Percentiles rank a stretch among this genome's conserved stretches.
Evolutionary conservation across 2,329 filamentous ascomycete genomes (phyloP).

Genomic region (Whalleya microplaca): DNA sequence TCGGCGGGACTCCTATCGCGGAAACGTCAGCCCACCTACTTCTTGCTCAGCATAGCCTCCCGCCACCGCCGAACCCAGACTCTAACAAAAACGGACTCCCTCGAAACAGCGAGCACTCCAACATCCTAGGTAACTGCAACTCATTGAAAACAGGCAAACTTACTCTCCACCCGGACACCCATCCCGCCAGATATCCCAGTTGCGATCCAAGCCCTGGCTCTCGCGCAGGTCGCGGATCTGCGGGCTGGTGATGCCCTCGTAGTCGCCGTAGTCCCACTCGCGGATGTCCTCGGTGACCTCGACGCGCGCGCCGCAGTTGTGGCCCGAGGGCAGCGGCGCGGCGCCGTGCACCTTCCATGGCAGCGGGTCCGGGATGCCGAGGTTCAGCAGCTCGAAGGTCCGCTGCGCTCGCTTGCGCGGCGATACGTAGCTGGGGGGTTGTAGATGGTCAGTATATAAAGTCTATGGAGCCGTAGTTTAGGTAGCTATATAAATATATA

Average conservation of each 20-base stretch:
- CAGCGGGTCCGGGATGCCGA: constrained; percentile 69
- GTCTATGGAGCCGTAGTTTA: background rate
- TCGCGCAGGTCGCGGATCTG: constrained; percentile 66
- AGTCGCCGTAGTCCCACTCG: constrained; percentile 88
- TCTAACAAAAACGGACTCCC: background rate
- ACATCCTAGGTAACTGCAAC: background rate
- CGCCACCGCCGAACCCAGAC: background rate
- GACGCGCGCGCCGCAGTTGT: constrained; percentile 62
- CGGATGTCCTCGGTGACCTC: constrained; percentile 73
- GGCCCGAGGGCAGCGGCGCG: constrained; percentile 37
- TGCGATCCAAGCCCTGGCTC: constrained; percentile 58
- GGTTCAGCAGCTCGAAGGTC: constrained; percentile 85
- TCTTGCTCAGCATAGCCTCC: background rate
- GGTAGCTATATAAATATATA: background rate
- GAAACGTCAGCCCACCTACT: background rate
- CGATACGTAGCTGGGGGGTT: constrained; percentile 70
- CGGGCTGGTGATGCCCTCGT: constrained; percentile 77
- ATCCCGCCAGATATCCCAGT: constrained; percentile 89
- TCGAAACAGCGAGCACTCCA: background rate
- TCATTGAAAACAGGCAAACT: constrained; percentile 37
- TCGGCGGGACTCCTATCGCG: constrained; percentile 67
- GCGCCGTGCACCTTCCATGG: constrained; percentile 67
- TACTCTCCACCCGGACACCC: constrained; percentile 85
- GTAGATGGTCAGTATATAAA: background rate
- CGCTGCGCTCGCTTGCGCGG: constrained; percentile 82